Base-by-base conservation (phyloP, 768 basidiomycete species). In the Imleria badia region DNA sequence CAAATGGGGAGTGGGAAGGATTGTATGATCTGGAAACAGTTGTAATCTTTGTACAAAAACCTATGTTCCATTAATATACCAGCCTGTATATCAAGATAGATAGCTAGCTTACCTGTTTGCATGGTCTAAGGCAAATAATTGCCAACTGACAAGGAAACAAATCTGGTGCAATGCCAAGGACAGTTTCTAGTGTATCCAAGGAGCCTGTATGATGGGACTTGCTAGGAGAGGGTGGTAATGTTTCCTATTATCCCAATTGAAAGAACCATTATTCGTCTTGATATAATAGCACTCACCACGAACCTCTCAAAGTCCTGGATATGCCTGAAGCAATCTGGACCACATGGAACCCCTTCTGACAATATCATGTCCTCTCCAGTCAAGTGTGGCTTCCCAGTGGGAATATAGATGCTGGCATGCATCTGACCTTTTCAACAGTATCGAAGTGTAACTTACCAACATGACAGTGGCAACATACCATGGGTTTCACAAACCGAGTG, bases 91-190 rank as follows among this genome's bases (percentile, higher is more conserved):
- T 22, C 13, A 23, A 0, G 17, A 26, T 3, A 11, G n/a, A n/a
- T n/a, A n/a, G n/a, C n/a, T n/a, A n/a, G 15, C 7, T 34, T 56
- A 78, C 82, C 68, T 83, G 74, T 29, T 67, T 65, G 52, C 83
- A 85, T 11, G 75, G 72, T 54, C 73, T 78, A 12, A 75, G 71
- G 44, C 78, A 78, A 30, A 84, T 73, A 1, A 69, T 56, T 19
- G 82, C 77, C 26, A 84, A 56, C 56, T 80, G 72, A 55, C 84
- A 85, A 0, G 82, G 81, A 17, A 64, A 58, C 20, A 75, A 54
- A 51, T 83, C 76, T 9, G 83, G 80, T 12, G 72, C 63, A 29
- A 80, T 60, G 14, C 70, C 72, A 11, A 84, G 62, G 0, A 80
- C 53, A 33, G 72, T 73, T 14, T 61, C 44, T 1, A 82, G 64